Evolutionary conservation across 1,139 yeast species (phyloP).

Genomic region (Kodamaea fungicola): DNA sequence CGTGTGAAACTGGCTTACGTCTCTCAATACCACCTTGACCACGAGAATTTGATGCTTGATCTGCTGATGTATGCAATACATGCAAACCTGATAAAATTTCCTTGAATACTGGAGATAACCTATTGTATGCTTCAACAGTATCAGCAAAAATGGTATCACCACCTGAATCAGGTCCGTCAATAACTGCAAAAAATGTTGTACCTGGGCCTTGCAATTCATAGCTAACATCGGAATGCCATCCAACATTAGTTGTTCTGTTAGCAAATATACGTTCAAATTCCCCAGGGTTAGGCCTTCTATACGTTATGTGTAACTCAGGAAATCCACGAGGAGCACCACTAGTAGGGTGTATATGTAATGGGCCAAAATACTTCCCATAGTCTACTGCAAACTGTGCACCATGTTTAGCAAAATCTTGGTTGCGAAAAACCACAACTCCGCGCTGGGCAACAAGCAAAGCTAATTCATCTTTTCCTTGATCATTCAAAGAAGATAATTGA

Average conservation of each 20-base stretch:
- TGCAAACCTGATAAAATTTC: constrained; percentile 24
- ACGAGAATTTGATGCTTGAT: constrained; percentile 27
- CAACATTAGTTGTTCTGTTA: constrained; percentile 25
- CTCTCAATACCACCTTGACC: constrained; percentile 40
- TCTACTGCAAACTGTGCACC: constrained; percentile 32
- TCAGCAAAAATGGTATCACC: constrained; percentile 35
- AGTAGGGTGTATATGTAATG: constrained; percentile 40
- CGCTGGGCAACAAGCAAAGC: constrained; percentile 38
- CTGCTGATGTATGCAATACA: constrained; percentile 25
- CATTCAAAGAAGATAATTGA: constrained; percentile 25
- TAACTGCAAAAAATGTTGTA: constrained; percentile 33
- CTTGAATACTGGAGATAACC: constrained; percentile 25
- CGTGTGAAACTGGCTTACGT: constrained; percentile 40
- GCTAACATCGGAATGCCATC: constrained; percentile 42
- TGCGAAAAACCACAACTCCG: constrained; percentile 39
- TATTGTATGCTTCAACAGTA: constrained; percentile 25
- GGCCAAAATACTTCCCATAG: constrained; percentile 34
- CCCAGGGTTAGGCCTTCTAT: constrained; percentile 25
- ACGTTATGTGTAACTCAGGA: constrained; percentile 35
- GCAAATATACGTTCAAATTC: constrained; percentile 23
- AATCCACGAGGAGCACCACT: constrained; percentile 37
- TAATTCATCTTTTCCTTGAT: constrained; percentile 33
- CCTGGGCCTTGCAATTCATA: constrained; percentile 41
- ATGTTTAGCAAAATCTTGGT: constrained; percentile 32
- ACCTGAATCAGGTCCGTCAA: constrained; percentile 39